phyloP scores from a whole-genome alignment of 2,329 filamentous ascomycete genomes.

The Fusarium drepaniforme region DNA sequence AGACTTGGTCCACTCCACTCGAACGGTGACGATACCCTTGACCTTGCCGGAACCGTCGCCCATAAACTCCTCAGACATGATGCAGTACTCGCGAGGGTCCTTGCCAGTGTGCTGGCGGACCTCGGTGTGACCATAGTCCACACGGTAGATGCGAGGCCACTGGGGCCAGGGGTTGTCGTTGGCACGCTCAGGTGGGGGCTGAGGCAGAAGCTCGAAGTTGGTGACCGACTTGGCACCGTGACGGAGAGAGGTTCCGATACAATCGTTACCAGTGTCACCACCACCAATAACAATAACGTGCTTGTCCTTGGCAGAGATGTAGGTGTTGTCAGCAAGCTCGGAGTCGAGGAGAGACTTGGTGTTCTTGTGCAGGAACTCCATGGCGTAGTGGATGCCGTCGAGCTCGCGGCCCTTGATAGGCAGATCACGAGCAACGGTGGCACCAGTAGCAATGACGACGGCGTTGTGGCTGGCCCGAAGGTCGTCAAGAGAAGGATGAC shows the following conservation, averaged over 20 bases:
- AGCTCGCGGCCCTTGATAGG: constrained; percentile 91
- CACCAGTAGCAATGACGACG: constrained; percentile 91
- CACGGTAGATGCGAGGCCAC: constrained; percentile 97
- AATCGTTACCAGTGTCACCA: constrained; percentile 98
- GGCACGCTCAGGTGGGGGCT: constrained; percentile 90
- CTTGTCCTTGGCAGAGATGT: constrained; percentile 96
- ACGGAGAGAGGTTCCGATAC: constrained; percentile 95
- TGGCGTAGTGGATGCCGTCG: constrained; percentile 93
- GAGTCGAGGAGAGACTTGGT: constrained; percentile 98
- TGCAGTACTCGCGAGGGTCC: constrained; percentile 96
- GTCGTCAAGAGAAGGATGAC: constrained; percentile 71
- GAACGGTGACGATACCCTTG: constrained; percentile 95
- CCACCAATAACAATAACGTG: constrained; percentile 96
- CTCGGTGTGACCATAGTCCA: constrained; percentile 97
- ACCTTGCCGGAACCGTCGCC: constrained; percentile 89
- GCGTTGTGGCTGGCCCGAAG: constrained; percentile 83
- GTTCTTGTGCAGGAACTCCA: constrained; percentile 98
- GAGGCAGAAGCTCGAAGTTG: constrained; percentile 96
- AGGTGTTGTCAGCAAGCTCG: constrained; percentile 82
- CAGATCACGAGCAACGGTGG: constrained; percentile 92
- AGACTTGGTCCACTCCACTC: constrained; percentile 96
- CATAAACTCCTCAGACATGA: constrained; percentile 98
- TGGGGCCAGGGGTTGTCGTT: constrained; percentile 98
- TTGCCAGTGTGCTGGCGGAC: constrained; percentile 97
- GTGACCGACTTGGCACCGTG: constrained; percentile 96